Evolutionary conservation across 176 grass and related monocot species (phyloP), one percentile per base, ranked within the genome.

Genomic region (Carex kokanica): DNA sequence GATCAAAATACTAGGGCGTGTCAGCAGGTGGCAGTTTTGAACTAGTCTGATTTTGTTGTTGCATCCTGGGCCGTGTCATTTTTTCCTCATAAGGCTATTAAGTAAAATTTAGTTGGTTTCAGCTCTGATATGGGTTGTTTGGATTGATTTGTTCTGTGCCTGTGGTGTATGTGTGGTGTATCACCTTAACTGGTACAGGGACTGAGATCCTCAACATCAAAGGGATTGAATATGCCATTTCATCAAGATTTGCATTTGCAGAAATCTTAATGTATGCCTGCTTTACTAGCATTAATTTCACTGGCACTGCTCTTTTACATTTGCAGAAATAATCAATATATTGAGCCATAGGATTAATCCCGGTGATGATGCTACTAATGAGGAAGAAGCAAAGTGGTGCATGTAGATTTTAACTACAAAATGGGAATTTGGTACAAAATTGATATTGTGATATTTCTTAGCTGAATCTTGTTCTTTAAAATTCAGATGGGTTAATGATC

Each of bases 401-500:
- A 93, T 80, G 95, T 98, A 94, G 38, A 9, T 45, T 74, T 12
- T 74, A 55, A n/a, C 21, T 78, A 69, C 14, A 65, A 77, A 54
- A 51, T 67, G 3, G 7, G 67, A 67, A 40, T 66, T 69, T 78
- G 8, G 74, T 61, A 14, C 13, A 47, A 29, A 59, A 51, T 24
- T 21, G 10, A 15, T 68, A 69, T 60, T 32, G 27, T 61, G 47
- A 83, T 15, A 47, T 64, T 56, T 51, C 58, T 52, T 45, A 81
- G 9, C 27, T 60, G 56, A 79, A 32, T 56, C 16, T 81, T 56
- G 51, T 21, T 75, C 59, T 81, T 43, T 61, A 16, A 81, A 79
- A 53, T 70, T 97, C 69, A 94, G 94, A 82, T 98, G 95, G 92
- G 95, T 98, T 80, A 92, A 94, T 79, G 89, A 91, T 59, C 95